phyloP scores from a whole-genome alignment of 225 moss, liverwort and hornwort species.

The Straminergon stramineum region DNA sequence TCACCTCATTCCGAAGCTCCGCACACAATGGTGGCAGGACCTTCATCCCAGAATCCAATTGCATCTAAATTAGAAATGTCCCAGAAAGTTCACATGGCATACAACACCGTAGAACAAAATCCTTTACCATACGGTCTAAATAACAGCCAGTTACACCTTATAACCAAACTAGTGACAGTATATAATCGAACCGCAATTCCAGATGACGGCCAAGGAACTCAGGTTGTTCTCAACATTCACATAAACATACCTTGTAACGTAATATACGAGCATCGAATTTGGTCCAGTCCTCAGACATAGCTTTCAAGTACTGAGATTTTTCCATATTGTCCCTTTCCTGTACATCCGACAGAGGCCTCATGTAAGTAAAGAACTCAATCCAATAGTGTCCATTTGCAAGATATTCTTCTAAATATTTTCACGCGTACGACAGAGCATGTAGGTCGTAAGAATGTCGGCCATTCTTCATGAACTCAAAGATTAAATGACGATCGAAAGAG shows the following conservation, averaged over 20 bases:
- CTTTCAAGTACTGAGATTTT: conserved; percentile 86
- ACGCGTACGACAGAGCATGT: not conserved
- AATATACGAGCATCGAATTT: conserved; percentile 85
- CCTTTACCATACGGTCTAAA: not conserved
- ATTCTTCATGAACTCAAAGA: not conserved
- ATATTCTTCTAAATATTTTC: not conserved
- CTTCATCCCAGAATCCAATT: conserved; percentile 30
- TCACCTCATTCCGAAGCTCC: conserved; percentile 94
- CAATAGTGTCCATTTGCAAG: not conserved
- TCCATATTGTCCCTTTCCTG: conserved; percentile 98
- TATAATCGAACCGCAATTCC: not conserved
- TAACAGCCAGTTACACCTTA: not conserved
- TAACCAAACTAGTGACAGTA: not conserved
- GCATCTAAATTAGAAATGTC: not conserved
- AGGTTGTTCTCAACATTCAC: not conserved
- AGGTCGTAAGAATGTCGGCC: not conserved
- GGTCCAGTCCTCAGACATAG: conserved; percentile 89
- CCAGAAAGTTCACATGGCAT: not conserved
- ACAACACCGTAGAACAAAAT: not conserved
- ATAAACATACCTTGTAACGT: conserved; percentile 71
- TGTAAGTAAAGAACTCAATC: not conserved
- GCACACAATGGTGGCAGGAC: conserved; percentile 92
- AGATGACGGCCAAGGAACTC: not conserved
- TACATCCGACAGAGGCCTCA: not conserved
- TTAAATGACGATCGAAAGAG: not conserved